phyloP scores from a whole-genome alignment of 495 filamentous ascomycete genomes.

The Elaphomyces granulatus region DNA sequence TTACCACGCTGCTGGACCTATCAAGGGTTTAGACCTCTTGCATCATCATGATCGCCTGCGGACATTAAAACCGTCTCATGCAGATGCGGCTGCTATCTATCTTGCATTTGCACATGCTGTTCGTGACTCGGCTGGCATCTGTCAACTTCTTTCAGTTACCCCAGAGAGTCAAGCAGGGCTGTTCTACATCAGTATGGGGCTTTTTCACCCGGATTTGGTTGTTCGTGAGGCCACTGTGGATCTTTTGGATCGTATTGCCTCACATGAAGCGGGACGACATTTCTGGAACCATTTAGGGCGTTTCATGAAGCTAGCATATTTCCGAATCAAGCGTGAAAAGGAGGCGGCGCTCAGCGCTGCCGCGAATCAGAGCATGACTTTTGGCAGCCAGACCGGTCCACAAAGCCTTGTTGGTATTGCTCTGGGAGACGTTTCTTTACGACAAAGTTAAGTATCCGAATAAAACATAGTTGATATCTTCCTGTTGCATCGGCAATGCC shows the following conservation, averaged over 20 bases:
- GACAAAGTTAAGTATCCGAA: slow-evolving; percentile 3
- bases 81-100: slow-evolving; percentile 66
- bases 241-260: slow-evolving; percentile 65
- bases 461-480: no score
- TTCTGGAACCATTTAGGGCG: slow-evolving; percentile 80
- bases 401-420: slow-evolving; percentile 10
- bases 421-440: not conserved
- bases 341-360: slow-evolving; percentile 27
- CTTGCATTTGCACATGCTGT: slow-evolving; percentile 61
- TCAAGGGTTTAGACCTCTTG: slow-evolving; percentile 71
- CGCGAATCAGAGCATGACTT: slow-evolving; percentile 3
- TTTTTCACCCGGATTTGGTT: slow-evolving; percentile 79
- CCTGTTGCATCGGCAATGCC: no score
- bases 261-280: slow-evolving; percentile 81
- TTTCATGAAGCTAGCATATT: slow-evolving; percentile 73
- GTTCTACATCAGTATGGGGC: slow-evolving; percentile 79
- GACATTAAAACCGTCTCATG: slow-evolving; percentile 53
- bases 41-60: slow-evolving; percentile 88
- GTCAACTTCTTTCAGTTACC: slow-evolving; percentile 70
- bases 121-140: slow-evolving; percentile 74
- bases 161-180: slow-evolving; percentile 80
- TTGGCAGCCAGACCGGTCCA: slow-evolving; percentile 2
- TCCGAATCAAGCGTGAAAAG: slow-evolving; percentile 50
- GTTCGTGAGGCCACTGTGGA: slow-evolving; percentile 66
- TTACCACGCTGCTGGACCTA: slow-evolving; percentile 45